phyloP scores from a whole-genome alignment of 2,329 filamentous ascomycete genomes.

The Paraphaeosphaeria sporulosa region DNA sequence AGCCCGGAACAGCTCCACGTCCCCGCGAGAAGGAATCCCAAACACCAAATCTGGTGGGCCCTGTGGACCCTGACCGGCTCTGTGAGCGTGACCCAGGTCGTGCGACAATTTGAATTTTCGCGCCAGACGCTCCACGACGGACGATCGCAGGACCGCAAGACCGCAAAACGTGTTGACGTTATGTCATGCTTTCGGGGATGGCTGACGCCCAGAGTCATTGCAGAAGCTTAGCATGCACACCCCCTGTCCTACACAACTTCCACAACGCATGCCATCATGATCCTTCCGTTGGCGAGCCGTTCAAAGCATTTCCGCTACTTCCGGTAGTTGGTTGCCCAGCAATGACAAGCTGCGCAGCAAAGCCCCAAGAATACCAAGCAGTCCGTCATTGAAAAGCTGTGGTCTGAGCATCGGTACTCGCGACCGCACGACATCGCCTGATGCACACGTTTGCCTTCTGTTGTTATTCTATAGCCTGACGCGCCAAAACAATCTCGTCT shows the following conservation, averaged over 20 bases:
- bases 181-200: conserved; percentile 15
- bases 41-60: not conserved
- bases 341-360: conserved; percentile 3
- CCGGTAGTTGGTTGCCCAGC: conserved; percentile 13
- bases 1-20: not conserved
- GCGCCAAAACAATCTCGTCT: not conserved
- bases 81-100: not conserved
- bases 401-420: not conserved
- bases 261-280: conserved; percentile 15
- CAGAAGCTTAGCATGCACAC: conserved; percentile 19
- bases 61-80: conserved; percentile 9
- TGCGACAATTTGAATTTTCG: not conserved
- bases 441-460: not conserved
- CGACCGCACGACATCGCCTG: not conserved
- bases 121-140: not conserved
- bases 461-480: not conserved
- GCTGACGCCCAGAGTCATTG: conserved; percentile 15
- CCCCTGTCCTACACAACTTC: conserved; percentile 14
- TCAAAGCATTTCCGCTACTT: conserved; percentile 23
- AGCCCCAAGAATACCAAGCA: conserved; percentile 6
- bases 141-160: not conserved
- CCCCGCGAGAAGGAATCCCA: conserved; percentile 4
- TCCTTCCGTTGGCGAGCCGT: not conserved
- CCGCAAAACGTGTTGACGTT: conserved; percentile 8
- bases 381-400: conserved; percentile 1